Conservation (phyloP, 2,329 filamentous ascomycete genomes). For the Pezicula radicicola region DNA sequence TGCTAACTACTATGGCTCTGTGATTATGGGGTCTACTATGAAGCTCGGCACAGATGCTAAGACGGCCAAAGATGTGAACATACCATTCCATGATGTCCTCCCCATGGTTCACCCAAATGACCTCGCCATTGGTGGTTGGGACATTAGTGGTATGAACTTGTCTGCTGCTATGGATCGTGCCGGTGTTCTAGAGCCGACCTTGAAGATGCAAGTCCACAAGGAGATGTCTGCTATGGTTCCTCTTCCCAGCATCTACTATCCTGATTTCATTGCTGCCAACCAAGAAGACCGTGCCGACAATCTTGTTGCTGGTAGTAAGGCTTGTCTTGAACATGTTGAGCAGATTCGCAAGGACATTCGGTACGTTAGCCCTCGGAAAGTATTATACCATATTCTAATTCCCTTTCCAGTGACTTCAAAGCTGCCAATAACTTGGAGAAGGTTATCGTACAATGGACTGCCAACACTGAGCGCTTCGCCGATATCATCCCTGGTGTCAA, state of each 20-base stretch:
- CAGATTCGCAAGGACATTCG: slow-evolving; percentile 90
- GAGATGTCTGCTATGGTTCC: slow-evolving; percentile 89
- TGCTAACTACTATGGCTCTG: slow-evolving; percentile 97
- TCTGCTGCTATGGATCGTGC: slow-evolving; percentile 94
- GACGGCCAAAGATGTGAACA: slow-evolving; percentile 87
- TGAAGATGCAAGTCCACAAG: slow-evolving; percentile 88
- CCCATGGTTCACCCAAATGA: slow-evolving; percentile 98
- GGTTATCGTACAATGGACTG: slow-evolving; percentile 97
- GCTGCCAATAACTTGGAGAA: slow-evolving; percentile 80
- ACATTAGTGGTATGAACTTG: slow-evolving; percentile 89
- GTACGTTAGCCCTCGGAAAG: slow-evolving; percentile 38
- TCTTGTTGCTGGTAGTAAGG: slow-evolving; percentile 77
- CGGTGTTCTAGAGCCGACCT: slow-evolving; percentile 87
- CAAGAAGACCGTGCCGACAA: slow-evolving; percentile 97
- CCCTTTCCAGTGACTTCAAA: slow-evolving; percentile 75
- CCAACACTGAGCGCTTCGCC: slow-evolving; percentile 96
- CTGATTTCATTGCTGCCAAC: slow-evolving; percentile 98
- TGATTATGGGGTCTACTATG: slow-evolving; percentile 95
- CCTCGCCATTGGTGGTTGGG: slow-evolving; percentile 93
- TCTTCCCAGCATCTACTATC: slow-evolving; percentile 95
- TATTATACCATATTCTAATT: slow-evolving; percentile 7
- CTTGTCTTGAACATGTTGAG: slow-evolving; percentile 84
- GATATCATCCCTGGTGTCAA: slow-evolving; percentile 87
- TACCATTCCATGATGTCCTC: slow-evolving; percentile 90
- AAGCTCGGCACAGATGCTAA: slow-evolving; percentile 88